A percentile compares a stretch with the other conserved stretches of the same genome.
Conservation (phyloP, 352 stramenopile species). For the Phytophthora cajani region DNA sequence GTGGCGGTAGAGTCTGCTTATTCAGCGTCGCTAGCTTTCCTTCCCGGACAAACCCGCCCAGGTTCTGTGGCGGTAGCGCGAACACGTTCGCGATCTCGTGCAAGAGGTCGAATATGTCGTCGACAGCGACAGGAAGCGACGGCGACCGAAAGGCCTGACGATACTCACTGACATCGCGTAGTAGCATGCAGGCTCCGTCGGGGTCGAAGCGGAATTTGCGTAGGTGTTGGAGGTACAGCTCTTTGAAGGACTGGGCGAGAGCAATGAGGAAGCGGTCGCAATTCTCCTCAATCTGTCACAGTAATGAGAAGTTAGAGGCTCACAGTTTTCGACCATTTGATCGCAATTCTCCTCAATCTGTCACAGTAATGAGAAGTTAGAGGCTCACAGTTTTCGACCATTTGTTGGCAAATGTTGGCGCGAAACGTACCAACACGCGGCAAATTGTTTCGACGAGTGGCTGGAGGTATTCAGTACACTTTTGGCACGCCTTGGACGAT, state of each 20-base stretch:
- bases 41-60: conserved; percentile 81
- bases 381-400: not conserved
- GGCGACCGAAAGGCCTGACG: conserved; percentile 65
- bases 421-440: conserved; percentile 56
- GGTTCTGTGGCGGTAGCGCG: conserved; percentile 74
- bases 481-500: conserved; percentile 71
- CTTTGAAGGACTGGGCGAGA: conserved; percentile 68
- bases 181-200: conserved; percentile 81
- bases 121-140: conserved; percentile 40
- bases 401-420: not conserved
- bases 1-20: conserved; percentile 66
- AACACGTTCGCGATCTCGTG: conserved; percentile 86
- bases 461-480: conserved; percentile 75
- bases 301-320: not conserved
- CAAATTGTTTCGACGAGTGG: conserved; percentile 60
- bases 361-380: not conserved
- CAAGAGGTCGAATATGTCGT: conserved; percentile 79
- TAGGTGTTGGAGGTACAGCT: conserved; percentile 77
- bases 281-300: conserved; percentile 63
- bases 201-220: conserved; percentile 83
- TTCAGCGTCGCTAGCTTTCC: conserved; percentile 71
- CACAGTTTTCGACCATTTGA: not conserved
- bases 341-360: conserved; percentile 73
- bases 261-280: conserved; percentile 65
- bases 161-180: conserved; percentile 81